Percentiles rank a stretch among this genome's conserved stretches.
Conservation (phyloP, 2,329 filamentous ascomycete genomes). For the Diaporthe destruens region DNA sequence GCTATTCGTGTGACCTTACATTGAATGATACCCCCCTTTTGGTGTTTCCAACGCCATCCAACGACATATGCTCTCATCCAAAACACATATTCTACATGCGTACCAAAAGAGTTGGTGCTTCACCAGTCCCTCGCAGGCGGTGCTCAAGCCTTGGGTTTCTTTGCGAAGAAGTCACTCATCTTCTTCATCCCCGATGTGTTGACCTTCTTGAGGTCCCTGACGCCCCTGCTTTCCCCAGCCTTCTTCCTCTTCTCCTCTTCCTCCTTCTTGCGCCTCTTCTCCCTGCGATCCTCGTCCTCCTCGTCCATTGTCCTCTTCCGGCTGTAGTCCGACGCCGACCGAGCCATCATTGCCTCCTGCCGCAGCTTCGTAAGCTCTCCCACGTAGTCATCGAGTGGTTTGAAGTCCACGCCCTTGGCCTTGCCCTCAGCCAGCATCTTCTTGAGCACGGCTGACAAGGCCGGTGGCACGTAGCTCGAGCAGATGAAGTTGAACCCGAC, state of each 20-base stretch:
- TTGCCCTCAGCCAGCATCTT: slow-evolving; percentile 50
- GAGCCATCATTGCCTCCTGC: slow-evolving; percentile 76
- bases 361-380: slow-evolving; percentile 74
- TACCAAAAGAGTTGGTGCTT: background rate
- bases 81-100: slow-evolving; percentile 31
- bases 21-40: slow-evolving; percentile 43
- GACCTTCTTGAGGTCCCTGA: slow-evolving; percentile 88
- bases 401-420: slow-evolving; percentile 70
- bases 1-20: slow-evolving; percentile 38
- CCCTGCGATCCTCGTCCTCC: slow-evolving; percentile 74
- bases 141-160: slow-evolving; percentile 58
- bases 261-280: slow-evolving; percentile 88
- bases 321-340: slow-evolving; percentile 77
- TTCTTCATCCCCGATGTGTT: slow-evolving; percentile 97
- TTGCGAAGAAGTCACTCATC: slow-evolving; percentile 93
- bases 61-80: slow-evolving; percentile 18
- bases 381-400: slow-evolving; percentile 78
- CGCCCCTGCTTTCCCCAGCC: slow-evolving; percentile 77
- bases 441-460: slow-evolving; percentile 59
- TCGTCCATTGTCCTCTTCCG: slow-evolving; percentile 77
- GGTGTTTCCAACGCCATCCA: slow-evolving; percentile 22
- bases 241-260: slow-evolving; percentile 92
- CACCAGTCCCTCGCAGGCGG: slow-evolving; percentile 30
- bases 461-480: slow-evolving; percentile 68
- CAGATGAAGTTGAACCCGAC: slow-evolving; percentile 75